Evolutionary conservation across 2,329 filamentous ascomycete species (phyloP).

Genomic region (Hypoxylon sp.): DNA sequence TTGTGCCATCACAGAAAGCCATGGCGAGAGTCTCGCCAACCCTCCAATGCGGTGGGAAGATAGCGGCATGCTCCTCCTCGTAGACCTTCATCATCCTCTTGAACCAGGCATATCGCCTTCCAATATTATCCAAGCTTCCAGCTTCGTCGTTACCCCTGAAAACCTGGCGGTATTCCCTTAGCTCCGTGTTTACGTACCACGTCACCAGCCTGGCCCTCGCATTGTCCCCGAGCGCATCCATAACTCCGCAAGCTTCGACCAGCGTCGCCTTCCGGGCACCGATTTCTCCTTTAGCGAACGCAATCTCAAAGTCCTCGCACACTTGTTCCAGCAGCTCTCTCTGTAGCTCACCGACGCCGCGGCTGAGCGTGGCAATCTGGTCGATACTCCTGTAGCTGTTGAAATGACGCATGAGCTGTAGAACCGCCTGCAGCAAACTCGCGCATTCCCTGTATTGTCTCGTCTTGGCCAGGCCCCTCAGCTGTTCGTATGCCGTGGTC

Average conservation of each 20-base stretch:
- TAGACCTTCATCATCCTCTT: slow-evolving; percentile 95
- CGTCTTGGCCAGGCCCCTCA: slow-evolving; percentile 84
- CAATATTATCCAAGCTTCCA: slow-evolving; percentile 95
- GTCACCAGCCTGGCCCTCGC: slow-evolving; percentile 86
- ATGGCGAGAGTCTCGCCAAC: slow-evolving; percentile 92
- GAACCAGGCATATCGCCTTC: slow-evolving; percentile 95
- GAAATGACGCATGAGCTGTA: slow-evolving; percentile 99
- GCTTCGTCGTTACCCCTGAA: slow-evolving; percentile 98
- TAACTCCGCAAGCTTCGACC: slow-evolving; percentile 89
- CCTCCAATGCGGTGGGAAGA: slow-evolving; percentile 91
- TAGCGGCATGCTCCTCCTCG: slow-evolving; percentile 89
- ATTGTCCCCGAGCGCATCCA: slow-evolving; percentile 93
- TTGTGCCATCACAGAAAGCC: slow-evolving; percentile 93
- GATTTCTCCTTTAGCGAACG: slow-evolving; percentile 91
- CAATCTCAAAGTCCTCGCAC: slow-evolving; percentile 98
- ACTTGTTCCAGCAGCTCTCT: slow-evolving; percentile 94
- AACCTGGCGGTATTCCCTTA: slow-evolving; percentile 94
- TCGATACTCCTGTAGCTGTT: slow-evolving; percentile 98
- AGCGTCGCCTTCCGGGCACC: slow-evolving; percentile 77
- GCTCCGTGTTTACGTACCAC: slow-evolving; percentile 98
- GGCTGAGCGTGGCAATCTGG: slow-evolving; percentile 93
- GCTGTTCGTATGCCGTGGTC: slow-evolving; percentile 98
- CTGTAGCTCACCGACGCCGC: slow-evolving; percentile 94
- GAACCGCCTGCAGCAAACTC: slow-evolving; percentile 91
- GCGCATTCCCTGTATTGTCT: slow-evolving; percentile 96